Base-by-base conservation (phyloP, 495 filamentous ascomycete species). In the Lophiotrema nucula region DNA sequence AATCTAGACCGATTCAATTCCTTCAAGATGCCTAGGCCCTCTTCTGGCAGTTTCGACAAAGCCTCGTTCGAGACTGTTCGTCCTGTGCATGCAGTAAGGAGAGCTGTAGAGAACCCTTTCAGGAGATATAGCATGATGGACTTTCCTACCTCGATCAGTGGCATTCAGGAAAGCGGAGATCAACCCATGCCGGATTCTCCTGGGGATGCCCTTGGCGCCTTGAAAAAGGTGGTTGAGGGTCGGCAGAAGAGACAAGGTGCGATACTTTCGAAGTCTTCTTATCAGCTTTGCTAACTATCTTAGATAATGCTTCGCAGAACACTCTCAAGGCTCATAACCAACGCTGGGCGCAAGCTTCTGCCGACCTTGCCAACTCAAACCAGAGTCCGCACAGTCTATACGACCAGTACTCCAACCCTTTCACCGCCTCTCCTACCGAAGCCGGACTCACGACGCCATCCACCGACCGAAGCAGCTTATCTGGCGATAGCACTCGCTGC, bases 181-280 rank as follows among this genome's bases (percentile, higher is more conserved):
- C 44, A 60, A 8, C n/a, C n/a, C n/a, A 47, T 63, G 50, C 33
- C 49, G 23, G 53, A 65, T 41, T 58, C 57, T 6, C 43, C 39
- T 16, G 77, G 75, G 4, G 75, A 81, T 64, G 82, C 82, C 2
- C 72, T 79, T 12, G 77, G 81, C 65, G 88, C 88, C 53, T 73
- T 95, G 26, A 84, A 85, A 25, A 89, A 88, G 70, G 78, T 95
- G 16, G 74, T 88, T 16, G 83, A 87, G 67, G 81, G 77, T 37
- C 79, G 86, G 24, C 81, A 82, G 47, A 81, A 79, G 47, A 70
- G 74, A 33, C 53, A 50, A 26, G 64, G 66, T 64, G 56, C 42
- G 48, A 35, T 8, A 8, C 10, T 43, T 18, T 43, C 39, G 19
- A 43, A 21, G 10, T 35, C 8, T 3, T 31, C 1, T 53, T n/a